Evolutionary conservation across 768 basidiomycete genomes (phyloP), one percentile per base, ranked within the genome.

Genomic region (Crassisporium funariophilum): DNA sequence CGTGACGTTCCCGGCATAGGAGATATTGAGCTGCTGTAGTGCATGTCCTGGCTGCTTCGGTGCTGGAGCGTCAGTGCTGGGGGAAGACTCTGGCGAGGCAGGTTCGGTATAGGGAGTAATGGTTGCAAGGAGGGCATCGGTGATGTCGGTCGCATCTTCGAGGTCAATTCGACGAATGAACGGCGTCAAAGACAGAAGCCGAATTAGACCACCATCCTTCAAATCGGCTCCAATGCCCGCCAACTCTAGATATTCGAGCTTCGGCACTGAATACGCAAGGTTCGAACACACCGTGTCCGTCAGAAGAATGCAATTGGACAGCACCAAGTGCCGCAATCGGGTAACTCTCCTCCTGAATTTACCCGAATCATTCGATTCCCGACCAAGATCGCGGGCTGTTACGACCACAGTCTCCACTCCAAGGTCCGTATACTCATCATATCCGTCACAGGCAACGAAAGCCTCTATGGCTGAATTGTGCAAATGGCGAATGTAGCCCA

Each of bases 71-170:
- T 29, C 11, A 15, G 41, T 6, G 15, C 11, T 25, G 16, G 25
- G 21, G 19, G 46, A 45, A 10, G 35, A 25, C 35, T 39, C 19
- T 11, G 39, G 5, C 12, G 23, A 3, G 5, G n/a, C n/a, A n/a
- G n/a, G n/a, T n/a, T 41, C 35, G 24, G 25, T 23, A 15, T 35
- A 40, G 4, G 84, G 86, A 1, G 87, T 88, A 24, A 97, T 70
- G 0, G 73, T 71, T 15, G 71, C 69, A 19, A 95, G 63, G n/a
- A 93, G 76, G 2, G 73, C 67, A 62, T 95, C 91, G 1, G 81
- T 86, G 43, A 94, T 79, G 13, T 83, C 78, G 10, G 67, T 64
- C 5, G 90, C 90, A 53, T 91, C 88, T 60, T 95, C 94, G n/a
- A 97, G 70, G 62, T 97, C 94, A 31, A 95, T 68, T 35, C 80